Base-by-base conservation (phyloP, 306 rosid genomes). In the Hippophae rhamnoides region DNA sequence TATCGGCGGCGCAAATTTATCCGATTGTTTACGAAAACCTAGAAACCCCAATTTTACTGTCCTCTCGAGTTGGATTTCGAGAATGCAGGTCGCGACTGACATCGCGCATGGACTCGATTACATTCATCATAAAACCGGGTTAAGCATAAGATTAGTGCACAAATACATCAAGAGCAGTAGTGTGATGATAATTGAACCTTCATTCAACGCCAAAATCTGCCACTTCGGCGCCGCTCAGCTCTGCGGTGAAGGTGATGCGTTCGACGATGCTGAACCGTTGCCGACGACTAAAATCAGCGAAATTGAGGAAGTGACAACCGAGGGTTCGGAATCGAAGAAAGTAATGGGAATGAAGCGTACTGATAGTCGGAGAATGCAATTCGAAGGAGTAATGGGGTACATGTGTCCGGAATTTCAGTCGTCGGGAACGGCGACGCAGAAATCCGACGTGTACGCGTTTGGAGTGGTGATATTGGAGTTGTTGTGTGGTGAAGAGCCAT, bases 51-150 rank as follows among this genome's bases (percentile, higher is more conserved):
- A 69, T 26, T 90, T 79, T 72, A 85, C 97, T 0, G 87, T 90
- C 10, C 81, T 90, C 3, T 69, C 81, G 23, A 82, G 75, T 1
- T 90, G 97, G 97, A 43, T 67, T 6, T 90, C 95, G n/a, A 71
- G 98, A 71, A 87, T 90, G 86, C 98, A 87, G 64, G 77, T 87
- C 13, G 98, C 96, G 6, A 66, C 96, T 0, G 96, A 90, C 78
- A 64, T 90, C 46, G 98, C 98, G 9, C 92, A 87, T 56, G 98
- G 84, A 0, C 78, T 90, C 13, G 95, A 87, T 71, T 90, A 90
- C 59, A 74, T 90, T 56, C 96, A 90, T 69, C 81, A 81, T 38
- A 85, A 78, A 7, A 77, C 85, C 1, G 98, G 98, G 0, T 56
- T 87, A 6, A 69, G 60, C 74, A 57, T 79, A 9, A 78, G 54